These are phyloP conservation scores for Cairneyella variabilis DNA, from an alignment of 495 filamentous ascomycete species.

Conservation along the genomic window DNA sequence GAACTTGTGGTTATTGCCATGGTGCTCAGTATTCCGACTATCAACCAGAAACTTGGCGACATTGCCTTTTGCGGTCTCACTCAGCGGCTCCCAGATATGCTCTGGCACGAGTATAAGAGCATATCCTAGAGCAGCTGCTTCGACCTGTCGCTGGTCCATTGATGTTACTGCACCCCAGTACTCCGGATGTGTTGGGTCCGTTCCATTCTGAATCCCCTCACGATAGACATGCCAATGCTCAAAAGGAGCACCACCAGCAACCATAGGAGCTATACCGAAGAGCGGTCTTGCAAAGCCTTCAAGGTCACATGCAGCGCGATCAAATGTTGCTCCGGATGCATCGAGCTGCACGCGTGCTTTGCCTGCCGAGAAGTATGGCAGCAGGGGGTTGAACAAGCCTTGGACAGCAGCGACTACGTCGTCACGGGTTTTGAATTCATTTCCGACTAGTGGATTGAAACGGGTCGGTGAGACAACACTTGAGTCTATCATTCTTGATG, in stretches of 20 bases:
- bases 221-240: slow-evolving; percentile 7
- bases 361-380: slow-evolving; percentile 7
- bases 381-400: slow-evolving; percentile 2
- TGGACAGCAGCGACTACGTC: slow-evolving; percentile 5
- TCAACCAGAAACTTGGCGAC: background rate
- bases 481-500: slow-evolving; percentile 15
- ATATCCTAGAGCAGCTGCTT: slow-evolving; percentile 4
- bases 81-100: slow-evolving; percentile 53
- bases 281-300: slow-evolving; percentile 8
- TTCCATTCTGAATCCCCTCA: slow-evolving; percentile 6
- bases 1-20: slow-evolving; percentile 10
- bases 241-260: slow-evolving; percentile 6
- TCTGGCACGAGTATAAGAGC: slow-evolving; percentile 6
- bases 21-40: background rate
- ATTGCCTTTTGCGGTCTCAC: slow-evolving; percentile 26
- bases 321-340: slow-evolving; percentile 1
- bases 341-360: slow-evolving; percentile 11
- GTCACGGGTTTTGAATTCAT: slow-evolving; percentile 2
- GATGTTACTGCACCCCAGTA: slow-evolving; percentile 2
- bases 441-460: slow-evolving; percentile 1
- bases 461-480: background rate
- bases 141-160: slow-evolving; percentile 6
- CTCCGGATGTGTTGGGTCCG: slow-evolving; percentile 1
- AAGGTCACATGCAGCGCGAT: slow-evolving; percentile 8
- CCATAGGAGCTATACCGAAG: slow-evolving; percentile 11